Evolutionary conservation across 352 stramenopile species (phyloP).

Genomic region (Pythium dissotocum): DNA sequence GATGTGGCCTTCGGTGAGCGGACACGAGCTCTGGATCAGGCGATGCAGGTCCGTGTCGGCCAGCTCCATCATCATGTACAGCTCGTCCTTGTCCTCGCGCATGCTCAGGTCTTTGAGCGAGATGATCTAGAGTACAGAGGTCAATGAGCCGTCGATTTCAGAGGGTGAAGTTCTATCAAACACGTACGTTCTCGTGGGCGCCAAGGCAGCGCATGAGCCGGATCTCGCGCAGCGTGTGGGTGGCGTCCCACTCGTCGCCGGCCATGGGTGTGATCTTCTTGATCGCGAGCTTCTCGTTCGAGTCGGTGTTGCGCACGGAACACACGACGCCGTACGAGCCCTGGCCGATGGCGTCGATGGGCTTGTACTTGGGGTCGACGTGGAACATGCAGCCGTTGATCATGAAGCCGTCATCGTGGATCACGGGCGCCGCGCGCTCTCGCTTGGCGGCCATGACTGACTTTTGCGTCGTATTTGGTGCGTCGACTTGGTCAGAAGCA

Average conservation of each 20-base stretch:
- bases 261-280: constrained; percentile 94
- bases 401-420: constrained; percentile 77
- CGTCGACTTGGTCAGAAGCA: constrained; percentile 3
- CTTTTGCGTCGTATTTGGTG: background rate
- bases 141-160: background rate
- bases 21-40: constrained; percentile 88
- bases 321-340: constrained; percentile 95
- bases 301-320: constrained; percentile 77
- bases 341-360: constrained; percentile 88
- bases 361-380: constrained; percentile 80
- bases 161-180: background rate
- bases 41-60: constrained; percentile 93
- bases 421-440: constrained; percentile 53
- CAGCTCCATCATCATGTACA: constrained; percentile 97
- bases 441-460: constrained; percentile 44
- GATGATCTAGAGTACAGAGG: constrained; percentile 66
- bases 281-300: constrained; percentile 87
- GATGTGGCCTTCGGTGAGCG: constrained; percentile 78
- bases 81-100: constrained; percentile 91
- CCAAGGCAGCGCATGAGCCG: constrained; percentile 88
- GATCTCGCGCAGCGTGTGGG: constrained; percentile 90
- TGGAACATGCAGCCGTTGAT: constrained; percentile 86
- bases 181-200: constrained; percentile 86
- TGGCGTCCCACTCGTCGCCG: constrained; percentile 86
- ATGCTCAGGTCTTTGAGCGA: constrained; percentile 88